Evolutionary conservation across 495 filamentous ascomycete genomes (phyloP).

Genomic region (Lophiotrema nucula): DNA sequence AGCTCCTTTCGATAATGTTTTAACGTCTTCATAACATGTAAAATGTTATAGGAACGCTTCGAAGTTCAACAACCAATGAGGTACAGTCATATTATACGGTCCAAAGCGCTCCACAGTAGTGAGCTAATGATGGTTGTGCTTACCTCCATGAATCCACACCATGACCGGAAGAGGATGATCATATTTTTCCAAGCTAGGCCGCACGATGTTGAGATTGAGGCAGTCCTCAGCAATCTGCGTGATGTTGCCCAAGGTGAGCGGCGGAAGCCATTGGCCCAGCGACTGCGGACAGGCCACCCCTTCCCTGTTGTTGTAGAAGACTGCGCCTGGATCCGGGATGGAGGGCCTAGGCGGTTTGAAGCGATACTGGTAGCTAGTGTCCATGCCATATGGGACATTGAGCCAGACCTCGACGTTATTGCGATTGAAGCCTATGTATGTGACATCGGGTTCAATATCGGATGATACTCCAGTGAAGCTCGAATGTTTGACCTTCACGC

Average conservation of each 20-base stretch:
- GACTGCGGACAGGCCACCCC: slow-evolving; percentile 14
- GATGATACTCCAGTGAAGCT: no score
- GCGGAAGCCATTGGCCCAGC: slow-evolving; percentile 9
- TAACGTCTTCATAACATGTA: no score
- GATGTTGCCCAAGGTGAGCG: slow-evolving; percentile 8
- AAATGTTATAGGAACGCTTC: no score
- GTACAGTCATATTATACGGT: no score
- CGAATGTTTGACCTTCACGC: no score
- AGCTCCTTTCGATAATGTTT: not conserved
- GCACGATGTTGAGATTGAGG: slow-evolving; percentile 15
- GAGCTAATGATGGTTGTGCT: no score
- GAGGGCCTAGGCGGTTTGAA: slow-evolving; percentile 19
- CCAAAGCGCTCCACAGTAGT: no score
- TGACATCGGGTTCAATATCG: no score
- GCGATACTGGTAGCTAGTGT: slow-evolving; percentile 7
- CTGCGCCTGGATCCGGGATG: not conserved
- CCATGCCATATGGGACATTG: slow-evolving; percentile 6
- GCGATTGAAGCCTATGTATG: slow-evolving; percentile 1
- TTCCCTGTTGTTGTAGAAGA: slow-evolving; percentile 1
- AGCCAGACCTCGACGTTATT: slow-evolving; percentile 15
- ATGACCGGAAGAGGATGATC: slow-evolving; percentile 9
- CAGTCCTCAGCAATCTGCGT: slow-evolving; percentile 16
- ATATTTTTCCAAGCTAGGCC: not conserved
- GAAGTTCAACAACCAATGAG: no score
- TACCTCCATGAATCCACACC: slow-evolving; percentile 27